Base-by-base conservation (phyloP, 2,329 filamentous ascomycete species). In the Aspergillus sclerotialis region DNA sequence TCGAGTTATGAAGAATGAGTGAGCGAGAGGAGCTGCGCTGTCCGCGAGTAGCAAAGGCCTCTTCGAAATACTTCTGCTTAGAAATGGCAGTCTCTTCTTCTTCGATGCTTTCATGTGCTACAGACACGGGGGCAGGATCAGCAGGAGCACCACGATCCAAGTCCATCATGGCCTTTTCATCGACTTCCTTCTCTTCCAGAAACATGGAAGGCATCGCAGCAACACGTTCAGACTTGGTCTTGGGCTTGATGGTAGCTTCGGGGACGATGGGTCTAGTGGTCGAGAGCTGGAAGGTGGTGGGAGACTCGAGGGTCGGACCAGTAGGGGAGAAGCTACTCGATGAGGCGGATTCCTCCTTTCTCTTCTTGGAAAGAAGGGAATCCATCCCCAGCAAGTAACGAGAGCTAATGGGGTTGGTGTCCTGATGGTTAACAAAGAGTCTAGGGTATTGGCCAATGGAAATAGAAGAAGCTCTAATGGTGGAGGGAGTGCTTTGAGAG, bases 1-100 rank as follows among this genome's bases (percentile, higher is more conserved):
- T 64, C 2, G 75, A 73, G 42, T 77, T 72, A 37, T 69, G 66
- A 5, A 62, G 63, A 9, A 78, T 56, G n/a, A 66, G 66, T 32
- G 72, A 68, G 40, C 61, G 65, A 12, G 60, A 54, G 5, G 55
- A 56, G 23, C 57, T 49, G 29, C 54, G 50, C 5, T 55, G 52
- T 37, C 58, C 58, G 28, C 64, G 56, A 10, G 52, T 42, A 2
- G 52, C 50, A 38, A 69, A 68, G 4, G 49, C 52, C 13, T 63
- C 58, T 21, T 59, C 57, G 36, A 61, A 68, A 39, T 64, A 65
- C 35, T 60, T 56, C 14, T 44, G 64, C 39, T 55, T 60, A 36
- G 53, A 49, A 35, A 46, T 55, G 26, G 52, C 38, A 6, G 53
- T 34, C n/a, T 53, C 46, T 18, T 44, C 37, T 25, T 48, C 41